Evolutionary conservation across 2,329 filamentous ascomycete genomes (phyloP), one percentile per base, ranked within the genome.

Genomic region (Diplodia intermedia): DNA sequence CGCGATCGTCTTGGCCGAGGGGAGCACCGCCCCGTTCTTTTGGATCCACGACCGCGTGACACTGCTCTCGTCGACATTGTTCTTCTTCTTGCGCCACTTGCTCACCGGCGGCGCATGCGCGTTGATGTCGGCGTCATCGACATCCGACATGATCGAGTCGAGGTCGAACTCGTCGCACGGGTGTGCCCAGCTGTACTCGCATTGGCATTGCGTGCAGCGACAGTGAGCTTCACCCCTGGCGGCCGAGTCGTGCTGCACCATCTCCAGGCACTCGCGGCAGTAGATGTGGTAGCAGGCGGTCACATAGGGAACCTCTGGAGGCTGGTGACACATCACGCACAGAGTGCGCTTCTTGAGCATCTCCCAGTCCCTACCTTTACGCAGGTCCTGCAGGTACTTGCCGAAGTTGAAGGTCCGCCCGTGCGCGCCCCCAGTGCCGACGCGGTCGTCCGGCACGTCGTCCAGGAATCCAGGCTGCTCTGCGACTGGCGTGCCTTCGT

Each of bases 261-360:
- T 71, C 2, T 73, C 65, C 8, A 86, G 76, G 70, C 87, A 89
- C 0, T 76, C 73, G 1, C 73, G 67, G 74, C 88, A 90, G 70
- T 86, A 86, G 5, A 88, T 74, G 69, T 90, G 87, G 18, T 79
- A 77, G 72, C 88, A 90, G 4, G 80, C 75, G 0, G 85, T 86
- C 36, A 85, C 76, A 11, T 79, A 74, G 0, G 83, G 79, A 0
- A 80, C 70, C 0, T 74, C 71, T 0, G 84, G 83, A 0, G 74
- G 60, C 20, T 78, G 71, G 2, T 72, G 70, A 70, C 87, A 89
- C 0, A 72, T 69, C 2, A 73, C 71, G 72, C 86, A 88, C 2
- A 72, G 69, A 73, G 79, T 18, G 71, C 72, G 75, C 82, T 88
- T 18, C 72, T 75, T 68, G 4, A 81, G 72, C 33, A 81, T 78